Evolutionary conservation across 331 rosid species (phyloP).

Genomic region (Pyracantha coccinea): DNA sequence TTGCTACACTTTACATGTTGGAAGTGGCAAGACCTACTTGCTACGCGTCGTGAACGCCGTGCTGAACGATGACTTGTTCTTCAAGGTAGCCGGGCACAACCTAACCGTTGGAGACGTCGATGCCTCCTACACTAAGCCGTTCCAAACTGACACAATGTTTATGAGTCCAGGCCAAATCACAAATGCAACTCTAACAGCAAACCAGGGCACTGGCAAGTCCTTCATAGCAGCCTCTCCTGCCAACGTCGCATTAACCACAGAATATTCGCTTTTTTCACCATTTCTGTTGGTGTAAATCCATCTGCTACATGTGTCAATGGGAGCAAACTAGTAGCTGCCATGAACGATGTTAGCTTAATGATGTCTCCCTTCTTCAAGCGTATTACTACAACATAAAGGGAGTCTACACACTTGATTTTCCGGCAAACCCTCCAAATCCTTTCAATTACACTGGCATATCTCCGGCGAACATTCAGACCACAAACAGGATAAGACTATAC

Average conservation of each 20-base stretch:
- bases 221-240: conserved; percentile 44
- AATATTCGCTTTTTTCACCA: conserved; percentile 51
- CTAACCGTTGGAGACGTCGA: conserved; percentile 64
- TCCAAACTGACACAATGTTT: conserved; percentile 49
- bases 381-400: conserved; percentile 48
- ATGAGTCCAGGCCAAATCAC: conserved; percentile 74
- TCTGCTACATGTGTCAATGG: conserved; percentile 33
- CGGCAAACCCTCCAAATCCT: conserved; percentile 39
- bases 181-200: conserved; percentile 39
- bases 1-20: conserved; percentile 55
- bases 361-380: conserved; percentile 64
- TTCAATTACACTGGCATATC: conserved; percentile 55
- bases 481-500: conserved; percentile 45
- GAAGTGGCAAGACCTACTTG: conserved; percentile 58
- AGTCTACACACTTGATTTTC: conserved; percentile 61
- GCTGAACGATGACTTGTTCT: conserved; percentile 65
- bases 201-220: conserved; percentile 49
- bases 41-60: conserved; percentile 71
- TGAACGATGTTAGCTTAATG: conserved; percentile 49
- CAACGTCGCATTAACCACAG: conserved; percentile 40
- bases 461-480: conserved; percentile 40
- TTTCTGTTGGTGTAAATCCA: conserved; percentile 50
- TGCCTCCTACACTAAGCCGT: conserved; percentile 64
- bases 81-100: conserved; percentile 50
- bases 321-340: conserved; percentile 21